phyloP scores from a whole-genome alignment of 2,329 filamentous ascomycete genomes.

The Fusarium chaquense region DNA sequence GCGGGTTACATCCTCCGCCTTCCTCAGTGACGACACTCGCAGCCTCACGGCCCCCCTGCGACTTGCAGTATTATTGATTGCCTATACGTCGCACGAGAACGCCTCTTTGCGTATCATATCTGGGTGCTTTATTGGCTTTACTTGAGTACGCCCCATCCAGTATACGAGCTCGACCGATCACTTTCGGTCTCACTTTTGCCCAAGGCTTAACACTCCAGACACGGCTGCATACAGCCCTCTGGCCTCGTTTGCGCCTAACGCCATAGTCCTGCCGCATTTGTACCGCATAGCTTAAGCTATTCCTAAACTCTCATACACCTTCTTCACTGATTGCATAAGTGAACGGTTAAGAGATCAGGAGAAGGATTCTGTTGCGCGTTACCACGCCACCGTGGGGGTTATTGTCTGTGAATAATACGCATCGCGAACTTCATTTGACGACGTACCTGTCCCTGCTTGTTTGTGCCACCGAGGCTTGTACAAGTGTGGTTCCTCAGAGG shows the following conservation, averaged over 20 bases:
- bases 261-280: constrained; percentile 40
- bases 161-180: constrained; percentile 52
- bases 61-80: constrained; percentile 40
- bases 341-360: constrained; percentile 30
- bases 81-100: constrained; percentile 42
- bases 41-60: constrained; percentile 34
- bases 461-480: constrained; percentile 50
- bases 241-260: constrained; percentile 41
- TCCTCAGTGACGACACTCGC: constrained; percentile 39
- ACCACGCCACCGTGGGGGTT: constrained; percentile 42
- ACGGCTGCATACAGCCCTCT: constrained; percentile 43
- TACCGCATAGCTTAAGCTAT: constrained; percentile 21
- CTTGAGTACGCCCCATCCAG: constrained; percentile 36
- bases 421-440: constrained; percentile 39
- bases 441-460: constrained; percentile 43
- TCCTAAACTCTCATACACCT: constrained; percentile 36
- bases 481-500: constrained; percentile 53
- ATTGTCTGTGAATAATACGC: constrained; percentile 33
- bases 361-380: constrained; percentile 34
- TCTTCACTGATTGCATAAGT: constrained; percentile 30
- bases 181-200: constrained; percentile 40
- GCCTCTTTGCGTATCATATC: constrained; percentile 44
- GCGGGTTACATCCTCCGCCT: constrained; percentile 26
- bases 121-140: constrained; percentile 44
- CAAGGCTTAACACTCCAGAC: constrained; percentile 43